Evolutionary conservation across 2,329 filamentous ascomycete genomes (phyloP).

Genomic region (Colletotrichum caudatum): DNA sequence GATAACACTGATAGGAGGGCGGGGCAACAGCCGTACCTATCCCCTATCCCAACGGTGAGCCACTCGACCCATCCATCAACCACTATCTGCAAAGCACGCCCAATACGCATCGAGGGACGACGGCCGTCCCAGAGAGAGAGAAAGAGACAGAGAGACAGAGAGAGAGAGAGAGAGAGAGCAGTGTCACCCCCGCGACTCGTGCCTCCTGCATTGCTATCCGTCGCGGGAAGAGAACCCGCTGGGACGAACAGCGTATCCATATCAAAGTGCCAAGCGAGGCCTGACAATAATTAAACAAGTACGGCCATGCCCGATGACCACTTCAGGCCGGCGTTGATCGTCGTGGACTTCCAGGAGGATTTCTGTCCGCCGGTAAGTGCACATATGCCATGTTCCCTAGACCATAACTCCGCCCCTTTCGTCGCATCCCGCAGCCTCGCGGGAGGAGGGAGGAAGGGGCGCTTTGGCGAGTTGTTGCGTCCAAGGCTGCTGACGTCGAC

Average conservation of each 20-base stretch:
- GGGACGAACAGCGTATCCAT: not conserved
- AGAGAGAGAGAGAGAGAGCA: no score
- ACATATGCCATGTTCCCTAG: not conserved
- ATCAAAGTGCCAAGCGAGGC: not conserved
- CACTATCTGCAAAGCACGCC: not conserved
- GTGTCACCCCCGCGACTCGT: not conserved
- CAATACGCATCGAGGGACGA: not conserved
- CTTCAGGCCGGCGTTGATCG: constrained; percentile 68
- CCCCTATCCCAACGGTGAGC: not conserved
- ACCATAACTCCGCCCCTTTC: not conserved
- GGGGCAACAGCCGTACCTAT: no score
- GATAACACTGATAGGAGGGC: not conserved
- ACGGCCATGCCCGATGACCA: constrained; percentile 43
- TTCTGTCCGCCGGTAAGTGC: constrained; percentile 87
- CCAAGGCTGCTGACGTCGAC: constrained; percentile 21
- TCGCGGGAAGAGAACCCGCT: not conserved
- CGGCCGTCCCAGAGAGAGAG: not conserved
- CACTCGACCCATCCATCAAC: not conserved
- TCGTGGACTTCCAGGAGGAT: constrained; percentile 94
- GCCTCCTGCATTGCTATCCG: not conserved
- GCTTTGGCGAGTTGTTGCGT: not conserved
- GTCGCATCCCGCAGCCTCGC: constrained; percentile 24
- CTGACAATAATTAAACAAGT: not conserved
- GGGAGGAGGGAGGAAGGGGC: not conserved
- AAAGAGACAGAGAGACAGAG: no score